Percentiles rank a stretch among this genome's conserved stretches.
Evolutionary conservation across 1,284 basidiomycete species (phyloP).

Genomic region (Meripilus lineatus): DNA sequence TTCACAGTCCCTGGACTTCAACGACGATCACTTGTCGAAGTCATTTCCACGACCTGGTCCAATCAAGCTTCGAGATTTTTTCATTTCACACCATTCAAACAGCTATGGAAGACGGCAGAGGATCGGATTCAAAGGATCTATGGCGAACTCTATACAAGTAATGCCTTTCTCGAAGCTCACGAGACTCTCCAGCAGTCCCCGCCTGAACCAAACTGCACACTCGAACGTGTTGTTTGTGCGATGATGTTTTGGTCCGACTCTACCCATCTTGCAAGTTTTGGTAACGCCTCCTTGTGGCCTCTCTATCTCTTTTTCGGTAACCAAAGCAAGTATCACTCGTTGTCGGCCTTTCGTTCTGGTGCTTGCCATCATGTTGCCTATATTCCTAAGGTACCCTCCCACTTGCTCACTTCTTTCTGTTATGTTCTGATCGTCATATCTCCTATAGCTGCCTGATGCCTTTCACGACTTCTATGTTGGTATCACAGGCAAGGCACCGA

Average conservation of each 20-base stretch:
- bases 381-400: slow-evolving; percentile 23
- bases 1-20: slow-evolving; percentile 10
- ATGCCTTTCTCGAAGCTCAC: not conserved
- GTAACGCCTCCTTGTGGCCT: slow-evolving; percentile 24
- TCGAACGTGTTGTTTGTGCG: slow-evolving; percentile 18
- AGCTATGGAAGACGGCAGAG: not conserved
- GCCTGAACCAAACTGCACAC: slow-evolving; percentile 1
- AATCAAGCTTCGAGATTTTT: not conserved
- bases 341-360: not conserved
- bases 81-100: slow-evolving; percentile 7
- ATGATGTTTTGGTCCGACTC: slow-evolving; percentile 30
- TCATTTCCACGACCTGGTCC: slow-evolving; percentile 8
- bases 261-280: slow-evolving; percentile 24
- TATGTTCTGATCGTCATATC: too few relatives aligned
- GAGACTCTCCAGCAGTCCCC: not conserved
- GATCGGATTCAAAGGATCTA: not conserved
- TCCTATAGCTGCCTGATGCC: not conserved
- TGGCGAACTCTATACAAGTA: not conserved
- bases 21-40: slow-evolving; percentile 11
- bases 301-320: slow-evolving; percentile 27
- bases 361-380: slow-evolving; percentile 29
- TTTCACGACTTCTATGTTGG: not conserved
- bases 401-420: too few relatives aligned
- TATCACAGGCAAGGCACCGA: not conserved
- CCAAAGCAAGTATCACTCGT: slow-evolving; percentile 21